Conservation (phyloP, 2,329 filamentous ascomycete species). For the Botrytis galanthina region DNA sequence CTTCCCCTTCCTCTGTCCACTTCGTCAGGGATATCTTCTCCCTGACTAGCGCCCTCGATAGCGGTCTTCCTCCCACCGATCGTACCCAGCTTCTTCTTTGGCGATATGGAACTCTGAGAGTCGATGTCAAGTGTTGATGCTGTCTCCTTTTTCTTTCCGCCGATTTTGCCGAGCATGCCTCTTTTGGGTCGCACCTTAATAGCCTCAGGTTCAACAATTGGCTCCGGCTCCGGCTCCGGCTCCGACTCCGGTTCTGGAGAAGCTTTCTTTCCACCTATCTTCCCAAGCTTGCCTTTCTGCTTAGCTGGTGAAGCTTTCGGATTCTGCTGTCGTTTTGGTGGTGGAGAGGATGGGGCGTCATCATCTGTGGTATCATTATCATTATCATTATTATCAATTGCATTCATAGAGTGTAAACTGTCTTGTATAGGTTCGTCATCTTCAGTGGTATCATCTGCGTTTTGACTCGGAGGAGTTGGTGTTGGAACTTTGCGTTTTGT, state of each 20-base stretch:
- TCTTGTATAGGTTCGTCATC: conserved; percentile 16
- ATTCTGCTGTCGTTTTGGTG: conserved; percentile 1
- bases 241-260: conserved; percentile 19
- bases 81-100: conserved; percentile 32
- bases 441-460: conserved; percentile 15
- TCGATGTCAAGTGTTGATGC: conserved; percentile 21
- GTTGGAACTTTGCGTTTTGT: conserved; percentile 14
- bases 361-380: conserved; percentile 24
- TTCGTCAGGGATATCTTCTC: conserved; percentile 12
- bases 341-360: conserved; percentile 11
- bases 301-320: conserved; percentile 6
- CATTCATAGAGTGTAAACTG: background rate
- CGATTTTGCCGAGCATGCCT: conserved; percentile 33
- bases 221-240: conserved; percentile 11
- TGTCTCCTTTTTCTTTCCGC: conserved; percentile 30
- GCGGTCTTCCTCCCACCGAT: conserved; percentile 24
- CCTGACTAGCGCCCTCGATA: conserved; percentile 6
- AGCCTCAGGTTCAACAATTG: conserved; percentile 8
- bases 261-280: conserved; percentile 29
- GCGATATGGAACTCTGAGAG: conserved; percentile 16
- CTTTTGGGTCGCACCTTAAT: conserved; percentile 20
- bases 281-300: conserved; percentile 26
- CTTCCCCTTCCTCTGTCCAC: conserved; percentile 24
- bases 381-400: conserved; percentile 7
- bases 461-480: background rate